Conservation (phyloP, 129 eudicot genomes). For the Flaveria trinervia region DNA sequence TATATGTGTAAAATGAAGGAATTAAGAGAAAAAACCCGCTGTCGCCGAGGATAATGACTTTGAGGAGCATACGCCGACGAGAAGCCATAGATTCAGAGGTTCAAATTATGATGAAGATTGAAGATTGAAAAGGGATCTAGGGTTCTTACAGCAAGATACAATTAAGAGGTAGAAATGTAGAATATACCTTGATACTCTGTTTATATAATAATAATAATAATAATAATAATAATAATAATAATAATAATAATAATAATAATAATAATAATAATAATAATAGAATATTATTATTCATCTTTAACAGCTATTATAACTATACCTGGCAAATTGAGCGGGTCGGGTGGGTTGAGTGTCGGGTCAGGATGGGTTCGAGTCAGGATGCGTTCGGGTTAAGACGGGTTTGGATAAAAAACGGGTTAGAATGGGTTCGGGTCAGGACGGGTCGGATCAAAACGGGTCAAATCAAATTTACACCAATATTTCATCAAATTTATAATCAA, state of each 20-base stretch:
- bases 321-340: too few relatives aligned
- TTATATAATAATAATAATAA: background rate
- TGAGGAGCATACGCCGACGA: slow-evolving; percentile 69
- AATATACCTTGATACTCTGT: slow-evolving; percentile 24
- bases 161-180: background rate
- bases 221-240: too few relatives aligned
- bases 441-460: too few relatives aligned
- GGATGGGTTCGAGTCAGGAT: too few relatives aligned
- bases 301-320: slow-evolving; percentile 26
- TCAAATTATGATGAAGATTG: background rate
- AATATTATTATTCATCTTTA: background rate
- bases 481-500: too few relatives aligned
- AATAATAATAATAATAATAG: background rate
- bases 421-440: too few relatives aligned
- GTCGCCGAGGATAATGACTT: slow-evolving; percentile 72
- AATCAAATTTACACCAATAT: too few relatives aligned
- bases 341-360: too few relatives aligned
- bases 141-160: slow-evolving; percentile 27
- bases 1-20: background rate
- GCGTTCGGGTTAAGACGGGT: too few relatives aligned
- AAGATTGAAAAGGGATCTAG: slow-evolving; percentile 18
- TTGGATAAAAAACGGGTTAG: too few relatives aligned
- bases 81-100: slow-evolving; percentile 54
- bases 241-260: too few relatives aligned
- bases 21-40: slow-evolving; percentile 51